Evolutionary conservation across 805 yeast genomes (phyloP).

Genomic region (Gaillardinia entomophila): DNA sequence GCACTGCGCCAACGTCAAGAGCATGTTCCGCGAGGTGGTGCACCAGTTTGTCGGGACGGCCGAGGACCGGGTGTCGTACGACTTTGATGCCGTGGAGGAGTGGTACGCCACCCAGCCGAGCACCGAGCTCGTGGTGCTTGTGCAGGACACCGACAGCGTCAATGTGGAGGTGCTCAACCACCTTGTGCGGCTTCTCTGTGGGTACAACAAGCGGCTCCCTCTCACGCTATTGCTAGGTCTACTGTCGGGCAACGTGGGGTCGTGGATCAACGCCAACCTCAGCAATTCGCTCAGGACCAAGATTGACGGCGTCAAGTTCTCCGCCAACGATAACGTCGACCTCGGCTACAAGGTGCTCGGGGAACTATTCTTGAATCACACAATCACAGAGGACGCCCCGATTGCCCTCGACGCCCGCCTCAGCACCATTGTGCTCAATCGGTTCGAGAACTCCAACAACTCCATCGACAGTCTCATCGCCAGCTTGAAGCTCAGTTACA

Average conservation of each 20-base stretch:
- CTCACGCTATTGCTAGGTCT: conserved; percentile 31
- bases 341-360: conserved; percentile 29
- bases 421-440: conserved; percentile 20
- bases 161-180: conserved; percentile 30
- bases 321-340: conserved; percentile 24
- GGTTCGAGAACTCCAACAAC: conserved; percentile 34
- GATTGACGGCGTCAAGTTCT: conserved; percentile 26
- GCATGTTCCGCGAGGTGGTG: conserved; percentile 27
- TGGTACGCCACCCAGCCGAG: conserved; percentile 17
- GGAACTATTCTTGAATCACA: conserved; percentile 24
- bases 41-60: conserved; percentile 19
- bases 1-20: conserved; percentile 26
- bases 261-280: conserved; percentile 31
- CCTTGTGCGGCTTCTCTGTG: conserved; percentile 23
- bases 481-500: conserved; percentile 30
- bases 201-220: conserved; percentile 21
- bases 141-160: conserved; percentile 35
- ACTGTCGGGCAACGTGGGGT: conserved; percentile 27
- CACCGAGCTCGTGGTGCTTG: conserved; percentile 15
- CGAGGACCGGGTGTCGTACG: conserved; percentile 19
- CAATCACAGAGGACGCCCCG: conserved; percentile 12
- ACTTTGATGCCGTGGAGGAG: conserved; percentile 29
- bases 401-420: conserved; percentile 18
- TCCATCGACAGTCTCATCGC: conserved; percentile 35
- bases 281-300: conserved; percentile 22